A percentile compares a stretch with the other conserved stretches of the same genome.
Conservation (phyloP, 2,329 filamentous ascomycete genomes). For the Colletotrichum siamense region DNA sequence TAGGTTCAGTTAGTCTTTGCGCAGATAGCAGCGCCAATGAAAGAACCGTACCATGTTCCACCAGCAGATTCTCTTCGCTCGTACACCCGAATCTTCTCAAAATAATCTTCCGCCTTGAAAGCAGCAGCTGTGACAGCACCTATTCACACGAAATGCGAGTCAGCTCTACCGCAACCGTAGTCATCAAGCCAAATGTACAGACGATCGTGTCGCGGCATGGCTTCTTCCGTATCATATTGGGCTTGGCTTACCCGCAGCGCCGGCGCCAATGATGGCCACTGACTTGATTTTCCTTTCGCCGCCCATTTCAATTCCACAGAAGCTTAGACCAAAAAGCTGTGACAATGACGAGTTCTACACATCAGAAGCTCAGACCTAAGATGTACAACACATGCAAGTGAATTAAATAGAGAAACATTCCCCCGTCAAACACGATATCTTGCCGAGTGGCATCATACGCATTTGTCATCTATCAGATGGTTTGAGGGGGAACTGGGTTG, state of each 20-base stretch:
- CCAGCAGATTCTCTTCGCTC: constrained; percentile 47
- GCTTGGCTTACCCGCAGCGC: constrained; percentile 40
- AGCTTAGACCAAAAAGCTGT: neutral
- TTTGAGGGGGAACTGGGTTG: neutral
- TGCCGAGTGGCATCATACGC: neutral
- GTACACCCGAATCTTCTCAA: constrained; percentile 46
- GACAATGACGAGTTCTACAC: neutral
- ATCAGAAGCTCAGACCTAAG: neutral
- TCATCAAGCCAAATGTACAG: neutral
- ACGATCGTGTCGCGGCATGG: too few relatives aligned
- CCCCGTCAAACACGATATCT: neutral
- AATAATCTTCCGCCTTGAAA: constrained; percentile 49
- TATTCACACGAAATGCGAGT: too few relatives aligned
- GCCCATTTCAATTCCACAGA: neutral
- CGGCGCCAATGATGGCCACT: constrained; percentile 49
- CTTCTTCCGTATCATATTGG: neutral
- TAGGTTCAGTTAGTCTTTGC: neutral
- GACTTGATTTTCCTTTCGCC: constrained; percentile 36
- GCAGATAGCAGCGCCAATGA: neutral
- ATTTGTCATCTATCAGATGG: constrained; percentile 12
- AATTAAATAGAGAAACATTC: neutral
- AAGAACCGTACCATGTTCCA: constrained; percentile 45
- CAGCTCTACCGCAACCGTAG: neutral
- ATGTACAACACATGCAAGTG: neutral
- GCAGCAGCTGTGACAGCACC: constrained; percentile 54